Base-by-base conservation (phyloP, 106 monocot species). In the Apostasia shenzhenica region DNA sequence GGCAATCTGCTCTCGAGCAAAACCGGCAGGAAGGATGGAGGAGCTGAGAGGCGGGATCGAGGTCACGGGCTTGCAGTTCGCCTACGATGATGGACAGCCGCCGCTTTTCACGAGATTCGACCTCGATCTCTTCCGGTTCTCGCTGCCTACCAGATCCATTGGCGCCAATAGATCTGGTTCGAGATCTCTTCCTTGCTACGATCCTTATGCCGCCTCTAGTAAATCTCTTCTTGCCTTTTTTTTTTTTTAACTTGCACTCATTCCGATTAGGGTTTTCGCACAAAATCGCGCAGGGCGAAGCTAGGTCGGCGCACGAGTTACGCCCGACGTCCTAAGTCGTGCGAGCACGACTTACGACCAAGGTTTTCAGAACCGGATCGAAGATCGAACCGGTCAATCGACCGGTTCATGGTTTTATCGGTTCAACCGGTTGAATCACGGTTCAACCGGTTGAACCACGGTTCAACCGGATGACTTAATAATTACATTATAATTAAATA, bases 161-260 rank as follows among this genome's bases (percentile, higher is more conserved):
- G 97, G 97, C 61, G 86, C 89, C 56, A 92, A 97, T 44, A 92
- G 97, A 79, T 97, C 97, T 40, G 94, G 94, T 93, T 65, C n/a
- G 65, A 14, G 48, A 63, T 46, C 61, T 61, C 65, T 13, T 48
- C 14, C 48, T 48, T 65, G 3, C 46, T 2, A 48, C 42, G 14
- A 11, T 0, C 13, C 47, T 6, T 9, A 42, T n/a, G 0, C 44
- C 54, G 26, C 9, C 8, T 14, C 1, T 50, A 8, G 2, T 53
- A 45, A 10, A 4, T 11, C 39, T 47, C 14, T 10, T 40, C 11
- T 5, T 2, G 42, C 42, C 53, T 61, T 6, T 26, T 26, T 26
- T 62, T 61, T 6, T 26, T 26, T 26, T 26, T 26, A 26, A 26
- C 26, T 0, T 0, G 0, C 26, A 26, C 26, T 26, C 26, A 26